A percentile compares a stretch with the other conserved stretches of the same genome.
Evolutionary conservation across 2,329 filamentous ascomycete species (phyloP).

Genomic region (Sarocladiaceae sp.): DNA sequence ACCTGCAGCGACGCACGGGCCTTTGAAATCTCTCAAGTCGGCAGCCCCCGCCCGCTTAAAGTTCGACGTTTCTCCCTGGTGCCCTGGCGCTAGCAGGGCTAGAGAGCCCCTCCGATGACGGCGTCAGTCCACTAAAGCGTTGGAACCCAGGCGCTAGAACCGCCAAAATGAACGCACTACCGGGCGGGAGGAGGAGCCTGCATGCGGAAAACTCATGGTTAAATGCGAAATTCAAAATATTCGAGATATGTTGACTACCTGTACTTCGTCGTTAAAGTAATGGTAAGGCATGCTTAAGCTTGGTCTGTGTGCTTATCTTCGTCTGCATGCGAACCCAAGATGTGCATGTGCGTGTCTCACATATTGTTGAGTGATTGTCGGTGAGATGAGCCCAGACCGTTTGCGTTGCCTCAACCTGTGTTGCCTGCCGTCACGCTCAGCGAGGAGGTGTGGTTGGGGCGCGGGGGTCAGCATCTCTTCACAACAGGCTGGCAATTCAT

Average conservation of each 20-base stretch:
- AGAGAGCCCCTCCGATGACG: conserved; percentile 4
- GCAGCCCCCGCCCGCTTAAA: background rate
- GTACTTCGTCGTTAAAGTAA: too few species aligned
- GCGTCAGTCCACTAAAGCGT: background rate
- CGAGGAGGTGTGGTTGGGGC: background rate
- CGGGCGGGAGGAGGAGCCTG: background rate
- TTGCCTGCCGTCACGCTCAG: too few species aligned
- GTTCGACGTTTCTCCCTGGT: background rate
- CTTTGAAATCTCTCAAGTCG: background rate
- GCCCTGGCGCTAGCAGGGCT: conserved; percentile 3
- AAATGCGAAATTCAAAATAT: background rate
- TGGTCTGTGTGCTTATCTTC: too few species aligned
- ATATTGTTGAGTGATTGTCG: background rate
- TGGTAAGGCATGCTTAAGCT: too few species aligned
- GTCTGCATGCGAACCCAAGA: too few species aligned
- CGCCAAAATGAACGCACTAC: background rate
- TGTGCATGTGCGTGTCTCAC: background rate
- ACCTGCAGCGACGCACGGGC: background rate
- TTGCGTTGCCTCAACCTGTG: background rate
- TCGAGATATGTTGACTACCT: too few species aligned
- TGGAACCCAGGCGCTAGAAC: background rate
- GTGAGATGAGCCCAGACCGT: background rate
- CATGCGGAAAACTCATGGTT: background rate
- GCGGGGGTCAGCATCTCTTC: background rate
- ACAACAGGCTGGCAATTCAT: too few species aligned